A percentile compares a stretch with the other conserved stretches of the same genome.
Conservation (phyloP, 2,329 filamentous ascomycete genomes). For the Colletotrichum eremochloae region DNA sequence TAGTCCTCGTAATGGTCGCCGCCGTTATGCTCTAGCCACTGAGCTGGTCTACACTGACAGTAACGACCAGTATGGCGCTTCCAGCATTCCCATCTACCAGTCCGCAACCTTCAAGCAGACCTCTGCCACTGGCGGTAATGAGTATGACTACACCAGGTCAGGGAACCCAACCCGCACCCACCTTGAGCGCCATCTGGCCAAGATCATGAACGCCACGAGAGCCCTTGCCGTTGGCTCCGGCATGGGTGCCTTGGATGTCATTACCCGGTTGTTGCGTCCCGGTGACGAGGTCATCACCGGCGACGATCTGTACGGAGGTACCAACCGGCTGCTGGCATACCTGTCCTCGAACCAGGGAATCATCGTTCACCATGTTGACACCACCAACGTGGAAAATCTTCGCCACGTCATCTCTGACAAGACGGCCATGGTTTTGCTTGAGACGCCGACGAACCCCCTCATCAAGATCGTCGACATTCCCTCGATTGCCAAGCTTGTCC, state of each 20-base stretch:
- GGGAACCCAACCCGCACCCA: slow-evolving; percentile 97
- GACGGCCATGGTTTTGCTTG: slow-evolving; percentile 94
- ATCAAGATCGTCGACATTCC: slow-evolving; percentile 98
- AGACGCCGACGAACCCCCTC: slow-evolving; percentile 96
- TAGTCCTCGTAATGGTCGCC: slow-evolving; percentile 84
- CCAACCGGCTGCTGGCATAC: slow-evolving; percentile 93
- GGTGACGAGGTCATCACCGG: slow-evolving; percentile 98
- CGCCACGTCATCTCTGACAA: slow-evolving; percentile 77
- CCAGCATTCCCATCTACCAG: slow-evolving; percentile 97
- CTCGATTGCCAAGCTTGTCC: slow-evolving; percentile 80
- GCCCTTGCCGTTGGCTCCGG: slow-evolving; percentile 94
- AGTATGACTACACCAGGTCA: slow-evolving; percentile 98
- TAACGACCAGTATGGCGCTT: slow-evolving; percentile 96
- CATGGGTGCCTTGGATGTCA: slow-evolving; percentile 97
- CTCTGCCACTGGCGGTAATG: slow-evolving; percentile 80
- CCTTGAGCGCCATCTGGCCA: slow-evolving; percentile 94
- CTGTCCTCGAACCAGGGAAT: slow-evolving; percentile 91
- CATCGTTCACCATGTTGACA: slow-evolving; percentile 95
- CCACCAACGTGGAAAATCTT: slow-evolving; percentile 82
- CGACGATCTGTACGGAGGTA: slow-evolving; percentile 96
- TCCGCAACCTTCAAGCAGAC: slow-evolving; percentile 98
- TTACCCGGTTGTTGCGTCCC: slow-evolving; percentile 88
- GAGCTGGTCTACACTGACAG: slow-evolving; percentile 97
- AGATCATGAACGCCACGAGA: slow-evolving; percentile 97
- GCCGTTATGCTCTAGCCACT: slow-evolving; percentile 92